Conservation (phyloP, 1,284 basidiomycete species). For the Cutaneotrichosporon cutaneum region DNA sequence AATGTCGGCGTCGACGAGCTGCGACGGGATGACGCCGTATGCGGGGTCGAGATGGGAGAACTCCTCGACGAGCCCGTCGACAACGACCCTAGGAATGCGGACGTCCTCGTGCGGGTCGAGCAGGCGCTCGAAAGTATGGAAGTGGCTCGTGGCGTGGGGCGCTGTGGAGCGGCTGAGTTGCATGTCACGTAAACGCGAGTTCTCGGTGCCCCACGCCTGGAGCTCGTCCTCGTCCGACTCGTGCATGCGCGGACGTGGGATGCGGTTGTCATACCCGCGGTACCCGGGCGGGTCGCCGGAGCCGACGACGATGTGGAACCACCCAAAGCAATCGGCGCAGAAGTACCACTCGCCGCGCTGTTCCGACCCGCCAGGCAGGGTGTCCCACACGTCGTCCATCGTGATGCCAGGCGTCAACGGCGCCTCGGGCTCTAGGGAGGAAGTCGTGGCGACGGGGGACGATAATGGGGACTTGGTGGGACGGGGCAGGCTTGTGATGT, state of each 20-base stretch:
- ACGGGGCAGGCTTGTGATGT: slow-evolving; percentile 33
- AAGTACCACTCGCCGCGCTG: slow-evolving; percentile 42
- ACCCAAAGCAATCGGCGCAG: slow-evolving; percentile 44
- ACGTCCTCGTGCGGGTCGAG: slow-evolving; percentile 16
- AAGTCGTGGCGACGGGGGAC: background rate
- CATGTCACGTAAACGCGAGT: background rate
- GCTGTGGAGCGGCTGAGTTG: background rate
- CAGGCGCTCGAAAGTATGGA: slow-evolving; percentile 33
- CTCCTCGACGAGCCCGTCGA: slow-evolving; percentile 30
- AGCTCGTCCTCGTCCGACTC: slow-evolving; percentile 4
- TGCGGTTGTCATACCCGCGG: background rate
- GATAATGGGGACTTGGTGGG: slow-evolving; percentile 2
- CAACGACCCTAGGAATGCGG: slow-evolving; percentile 33
- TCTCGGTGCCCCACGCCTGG: background rate
- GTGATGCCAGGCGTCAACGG: slow-evolving; percentile 15
- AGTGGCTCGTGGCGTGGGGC: slow-evolving; percentile 27
- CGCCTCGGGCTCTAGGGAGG: background rate
- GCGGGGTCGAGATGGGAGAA: slow-evolving; percentile 34
- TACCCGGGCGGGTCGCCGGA: background rate
- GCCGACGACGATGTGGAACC: slow-evolving; percentile 34
- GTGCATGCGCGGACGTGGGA: background rate
- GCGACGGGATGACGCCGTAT: slow-evolving; percentile 5
- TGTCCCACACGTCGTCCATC: slow-evolving; percentile 32
- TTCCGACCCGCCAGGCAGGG: slow-evolving; percentile 37
- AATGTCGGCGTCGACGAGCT: slow-evolving; percentile 7